These are phyloP conservation scores for Floccularia luteovirens DNA, from an alignment of 768 basidiomycete genomes.

Conservation along the genomic window DNA sequence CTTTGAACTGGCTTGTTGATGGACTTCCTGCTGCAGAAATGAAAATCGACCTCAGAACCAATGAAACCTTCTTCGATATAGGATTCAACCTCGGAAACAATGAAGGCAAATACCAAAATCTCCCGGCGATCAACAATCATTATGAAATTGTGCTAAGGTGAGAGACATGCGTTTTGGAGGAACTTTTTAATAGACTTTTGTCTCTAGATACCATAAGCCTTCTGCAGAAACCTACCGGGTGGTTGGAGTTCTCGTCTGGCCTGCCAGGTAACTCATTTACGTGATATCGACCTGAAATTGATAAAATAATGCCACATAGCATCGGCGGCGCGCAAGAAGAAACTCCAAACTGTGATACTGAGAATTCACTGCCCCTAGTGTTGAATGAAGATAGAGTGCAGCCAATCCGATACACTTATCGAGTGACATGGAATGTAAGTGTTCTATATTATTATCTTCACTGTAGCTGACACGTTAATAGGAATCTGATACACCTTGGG, in stretches of 20 bases:
- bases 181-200: constrained; percentile 5
- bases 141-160: constrained; percentile 81
- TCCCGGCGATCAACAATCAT: constrained; percentile 84
- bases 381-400: constrained; percentile 57
- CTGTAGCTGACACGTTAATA: constrained; percentile 23
- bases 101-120: constrained; percentile 45
- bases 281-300: constrained; percentile 1
- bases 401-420: constrained; percentile 78
- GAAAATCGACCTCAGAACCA: constrained; percentile 72
- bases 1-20: constrained; percentile 91
- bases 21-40: constrained; percentile 92
- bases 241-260: constrained; percentile 89
- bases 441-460: neutral
- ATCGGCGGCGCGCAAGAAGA: constrained; percentile 54
- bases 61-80: constrained; percentile 88
- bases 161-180: neutral
- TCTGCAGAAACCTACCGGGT: constrained; percentile 69
- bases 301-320: constrained; percentile 32
- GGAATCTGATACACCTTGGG: constrained; percentile 86
- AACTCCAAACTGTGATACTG: constrained; percentile 42
- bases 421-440: constrained; percentile 79
- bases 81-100: constrained; percentile 89
- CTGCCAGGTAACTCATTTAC: constrained; percentile 26
- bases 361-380: constrained; percentile 35
- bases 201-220: constrained; percentile 72